These are phyloP conservation scores for Eudorina sp. DNA, from an alignment of 139 green algal genomes.

Conservation along the genomic window DNA sequence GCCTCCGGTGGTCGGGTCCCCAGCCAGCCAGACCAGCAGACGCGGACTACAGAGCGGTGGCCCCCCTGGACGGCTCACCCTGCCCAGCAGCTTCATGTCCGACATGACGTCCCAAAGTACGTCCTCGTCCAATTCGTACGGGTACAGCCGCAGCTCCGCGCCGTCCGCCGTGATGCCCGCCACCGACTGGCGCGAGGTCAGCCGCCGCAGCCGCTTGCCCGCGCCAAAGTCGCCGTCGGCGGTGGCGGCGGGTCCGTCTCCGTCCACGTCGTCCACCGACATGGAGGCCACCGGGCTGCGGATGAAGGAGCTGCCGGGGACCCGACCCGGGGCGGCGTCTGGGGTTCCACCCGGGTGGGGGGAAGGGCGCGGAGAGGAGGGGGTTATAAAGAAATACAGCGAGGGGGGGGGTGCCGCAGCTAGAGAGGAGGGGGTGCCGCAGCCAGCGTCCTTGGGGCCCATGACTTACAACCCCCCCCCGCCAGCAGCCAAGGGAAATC, in stretches of 20 bases:
- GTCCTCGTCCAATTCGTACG: constrained; percentile 61
- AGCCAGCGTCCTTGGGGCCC: too few relatives aligned
- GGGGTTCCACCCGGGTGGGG: neutral
- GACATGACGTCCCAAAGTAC: constrained; percentile 68
- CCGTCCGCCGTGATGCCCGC: constrained; percentile 15
- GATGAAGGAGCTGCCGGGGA: constrained; percentile 28
- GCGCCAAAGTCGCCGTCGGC: constrained; percentile 27
- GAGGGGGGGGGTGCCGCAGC: neutral
- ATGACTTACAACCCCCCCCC: too few relatives aligned
- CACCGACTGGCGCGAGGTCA: constrained; percentile 32
- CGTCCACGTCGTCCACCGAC: neutral
- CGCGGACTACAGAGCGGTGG: too few relatives aligned
- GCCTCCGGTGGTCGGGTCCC: too few relatives aligned
- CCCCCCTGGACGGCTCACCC: constrained; percentile 15
- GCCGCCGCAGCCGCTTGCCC: constrained; percentile 28
- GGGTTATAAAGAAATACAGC: too few relatives aligned
- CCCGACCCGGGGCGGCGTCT: neutral
- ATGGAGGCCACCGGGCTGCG: constrained; percentile 14
- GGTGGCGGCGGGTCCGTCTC: too few relatives aligned
- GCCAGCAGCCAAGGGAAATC: too few relatives aligned
- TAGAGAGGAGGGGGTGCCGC: too few relatives aligned
- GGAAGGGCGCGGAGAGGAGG: neutral
- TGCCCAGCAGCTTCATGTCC: constrained; percentile 42
- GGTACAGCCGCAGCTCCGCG: constrained; percentile 50
- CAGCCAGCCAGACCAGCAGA: too few relatives aligned